A percentile compares a stretch with the other conserved stretches of the same genome.
phyloP scores from a whole-genome alignment of 2,329 filamentous ascomycete genomes.

The Bipolaris oryzae region DNA sequence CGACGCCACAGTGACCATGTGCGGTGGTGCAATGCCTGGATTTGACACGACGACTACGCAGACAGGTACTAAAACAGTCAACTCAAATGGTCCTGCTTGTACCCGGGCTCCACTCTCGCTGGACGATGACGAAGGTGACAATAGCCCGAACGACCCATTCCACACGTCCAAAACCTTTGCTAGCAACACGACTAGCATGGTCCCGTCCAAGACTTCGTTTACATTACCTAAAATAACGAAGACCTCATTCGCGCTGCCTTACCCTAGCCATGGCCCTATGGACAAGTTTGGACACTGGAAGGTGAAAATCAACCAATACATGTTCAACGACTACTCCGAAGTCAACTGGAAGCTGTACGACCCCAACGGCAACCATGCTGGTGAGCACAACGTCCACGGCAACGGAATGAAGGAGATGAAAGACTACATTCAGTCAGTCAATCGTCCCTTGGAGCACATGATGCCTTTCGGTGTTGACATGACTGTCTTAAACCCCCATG shows the following conservation, averaged over 20 bases:
- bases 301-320: conserved; percentile 16
- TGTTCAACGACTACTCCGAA: conserved; percentile 12
- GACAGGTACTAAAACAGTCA: conserved; percentile 13
- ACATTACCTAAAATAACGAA: neutral
- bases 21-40: conserved; percentile 13
- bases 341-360: conserved; percentile 25
- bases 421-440: conserved; percentile 8
- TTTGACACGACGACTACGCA: conserved; percentile 19
- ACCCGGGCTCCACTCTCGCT: conserved; percentile 30
- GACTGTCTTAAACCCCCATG: neutral
- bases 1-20: conserved; percentile 25
- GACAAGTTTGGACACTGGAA: conserved; percentile 20
- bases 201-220: neutral
- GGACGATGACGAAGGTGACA: conserved; percentile 40
- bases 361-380: conserved; percentile 21
- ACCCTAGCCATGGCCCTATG: conserved; percentile 8
- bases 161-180: conserved; percentile 5
- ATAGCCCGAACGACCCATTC: conserved; percentile 19
- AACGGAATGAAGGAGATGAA: conserved; percentile 1
- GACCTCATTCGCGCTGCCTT: neutral
- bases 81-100: conserved; percentile 23
- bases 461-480: conserved; percentile 17
- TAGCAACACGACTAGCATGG: conserved; percentile 12
- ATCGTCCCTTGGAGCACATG: conserved; percentile 10
- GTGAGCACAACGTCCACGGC: neutral